Evolutionary conservation across 2,329 filamentous ascomycete species (phyloP), one percentile per base, ranked within the genome.

Genomic region (Macrophomina pseudophaseolina): DNA sequence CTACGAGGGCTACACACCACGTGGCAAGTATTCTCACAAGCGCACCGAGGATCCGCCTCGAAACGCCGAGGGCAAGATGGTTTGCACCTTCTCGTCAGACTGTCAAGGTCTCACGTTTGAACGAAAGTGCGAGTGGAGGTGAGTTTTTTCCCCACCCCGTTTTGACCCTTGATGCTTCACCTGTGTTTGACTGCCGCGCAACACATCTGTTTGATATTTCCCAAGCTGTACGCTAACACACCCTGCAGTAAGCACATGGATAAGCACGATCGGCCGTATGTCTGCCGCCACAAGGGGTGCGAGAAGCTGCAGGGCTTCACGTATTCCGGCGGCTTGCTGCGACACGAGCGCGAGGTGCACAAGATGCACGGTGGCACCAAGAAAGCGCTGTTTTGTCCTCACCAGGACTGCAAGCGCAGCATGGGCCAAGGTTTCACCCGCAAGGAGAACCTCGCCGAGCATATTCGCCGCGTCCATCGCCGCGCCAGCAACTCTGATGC

Each of bases 71-170:
- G 91, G 91, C n/a, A 90, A 92, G 74, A 95, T 90, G 72, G 85
- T 89, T 66, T 97, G 94, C 78, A 88, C 87, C 66, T 76, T 79
- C 16, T 87, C 88, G 71, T 79, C 84, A 0, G 88, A 90, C 66
- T 97, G 94, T 73, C 84, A 82, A 12, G 87, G 90, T 63, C 84
- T 89, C 5, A 86, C 85, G 12, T 98, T 97, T 75, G 85, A 87
- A 65, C 87, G 93, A 70, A 94, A 92, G 71, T 97, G 94, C 81
- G 94, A 97, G 81, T 97, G 92, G 92, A 96, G 91, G 93, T 95
- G 83, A 87, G 91, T 86, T 35, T 8, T 23, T 64, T 53, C 35
- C 66, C 35, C n/a, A 67, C 3, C 35, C 42, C n/a, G 18, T 67
- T 58, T 11, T 44, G 30, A 30, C 35, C n/a, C 42, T 23, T 23